Conservation (phyloP, 257 asterid species). For the Paraleonurus japonicus region DNA sequence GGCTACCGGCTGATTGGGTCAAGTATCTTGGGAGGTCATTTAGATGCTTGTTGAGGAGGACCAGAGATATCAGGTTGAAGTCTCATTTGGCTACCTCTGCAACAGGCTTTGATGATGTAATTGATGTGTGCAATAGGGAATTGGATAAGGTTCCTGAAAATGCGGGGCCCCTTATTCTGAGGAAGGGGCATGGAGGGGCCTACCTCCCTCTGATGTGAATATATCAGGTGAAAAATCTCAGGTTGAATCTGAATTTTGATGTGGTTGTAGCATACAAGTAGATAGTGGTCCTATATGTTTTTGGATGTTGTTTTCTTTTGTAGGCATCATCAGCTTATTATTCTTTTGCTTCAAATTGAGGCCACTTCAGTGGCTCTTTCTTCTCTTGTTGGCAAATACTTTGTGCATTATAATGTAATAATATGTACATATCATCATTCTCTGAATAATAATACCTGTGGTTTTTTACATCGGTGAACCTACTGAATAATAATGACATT, state of each 20-base stretch:
- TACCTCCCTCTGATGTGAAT: constrained; percentile 77
- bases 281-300: not conserved
- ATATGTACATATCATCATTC: not conserved
- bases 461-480: not conserved
- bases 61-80: constrained; percentile 70
- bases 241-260: not conserved
- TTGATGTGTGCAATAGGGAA: constrained; percentile 57
- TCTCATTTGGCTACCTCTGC: constrained; percentile 74
- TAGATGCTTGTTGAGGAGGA: constrained; percentile 79
- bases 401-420: not conserved
- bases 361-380: not conserved
- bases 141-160: constrained; percentile 94
- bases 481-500: not conserved
- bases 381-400: not conserved
- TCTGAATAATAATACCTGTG: not conserved
- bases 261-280: not conserved
- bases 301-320: not conserved
- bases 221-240: not conserved
- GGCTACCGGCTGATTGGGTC: constrained; percentile 89
- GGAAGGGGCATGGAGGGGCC: constrained; percentile 98
- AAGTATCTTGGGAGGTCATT: constrained; percentile 83
- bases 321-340: not conserved
- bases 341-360: not conserved
- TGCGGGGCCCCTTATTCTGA: constrained; percentile 95
- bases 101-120: constrained; percentile 73